These are phyloP conservation scores for Aspergillus sp. DNA, from an alignment of 2,329 filamentous ascomycete genomes.

Conservation along the genomic window DNA sequence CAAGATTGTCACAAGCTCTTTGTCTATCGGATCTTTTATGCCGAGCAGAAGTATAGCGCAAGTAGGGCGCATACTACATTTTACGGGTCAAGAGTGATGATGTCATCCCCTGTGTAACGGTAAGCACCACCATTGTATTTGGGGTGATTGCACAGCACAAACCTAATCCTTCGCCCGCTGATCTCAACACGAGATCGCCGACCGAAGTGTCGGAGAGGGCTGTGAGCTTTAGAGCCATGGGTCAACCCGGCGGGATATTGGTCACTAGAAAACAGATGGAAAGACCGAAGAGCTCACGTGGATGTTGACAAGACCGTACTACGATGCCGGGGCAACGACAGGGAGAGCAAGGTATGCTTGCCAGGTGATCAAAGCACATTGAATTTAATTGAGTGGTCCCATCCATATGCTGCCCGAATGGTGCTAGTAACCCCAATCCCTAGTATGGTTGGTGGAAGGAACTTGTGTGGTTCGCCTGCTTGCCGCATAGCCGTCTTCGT, in stretches of 20 bases:
- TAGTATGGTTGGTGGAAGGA: not conserved
- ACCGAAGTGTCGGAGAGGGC: not conserved
- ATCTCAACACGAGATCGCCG: not conserved
- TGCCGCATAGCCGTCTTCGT: not conserved
- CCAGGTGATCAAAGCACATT: not conserved
- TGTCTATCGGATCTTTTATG: too few relatives aligned
- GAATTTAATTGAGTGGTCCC: not conserved
- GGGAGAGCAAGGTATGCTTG: not conserved
- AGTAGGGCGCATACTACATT: not conserved
- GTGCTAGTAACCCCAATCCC: not conserved
- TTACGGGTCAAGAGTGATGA: not conserved
- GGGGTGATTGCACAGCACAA: not conserved
- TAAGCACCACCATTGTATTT: not conserved
- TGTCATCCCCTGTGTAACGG: not conserved
- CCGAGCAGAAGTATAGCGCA: not conserved
- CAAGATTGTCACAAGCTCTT: not conserved
- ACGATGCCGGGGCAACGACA: not conserved
- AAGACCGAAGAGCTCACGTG: slow-evolving; percentile 4
- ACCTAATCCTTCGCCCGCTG: not conserved
- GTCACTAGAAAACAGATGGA: slow-evolving; percentile 15
- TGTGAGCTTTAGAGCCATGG: not conserved
- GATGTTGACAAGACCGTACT: not conserved
- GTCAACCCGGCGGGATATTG: not conserved
- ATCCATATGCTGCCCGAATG: not conserved
- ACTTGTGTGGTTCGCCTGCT: not conserved